Evolutionary conservation across 805 yeast genomes (phyloP).

Genomic region (Saccharomycopsis oosterbeekiorum): DNA sequence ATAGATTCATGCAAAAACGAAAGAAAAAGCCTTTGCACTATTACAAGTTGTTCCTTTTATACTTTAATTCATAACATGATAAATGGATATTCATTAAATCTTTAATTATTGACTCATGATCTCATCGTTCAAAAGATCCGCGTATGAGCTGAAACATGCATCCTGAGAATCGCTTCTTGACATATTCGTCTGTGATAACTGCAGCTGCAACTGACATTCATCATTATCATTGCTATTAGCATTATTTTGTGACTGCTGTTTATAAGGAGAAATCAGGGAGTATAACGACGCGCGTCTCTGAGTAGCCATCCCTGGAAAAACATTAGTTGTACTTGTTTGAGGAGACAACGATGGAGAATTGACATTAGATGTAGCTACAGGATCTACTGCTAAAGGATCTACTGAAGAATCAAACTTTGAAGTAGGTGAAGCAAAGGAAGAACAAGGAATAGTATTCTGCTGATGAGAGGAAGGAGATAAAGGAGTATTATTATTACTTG

Average conservation of each 20-base stretch:
- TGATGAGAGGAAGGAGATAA: not conserved
- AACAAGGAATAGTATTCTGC: not conserved
- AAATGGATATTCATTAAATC: too few species aligned
- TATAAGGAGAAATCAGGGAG: not conserved
- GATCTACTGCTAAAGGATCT: not conserved
- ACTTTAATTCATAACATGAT: too few species aligned
- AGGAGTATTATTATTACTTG: not conserved
- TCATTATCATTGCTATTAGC: not conserved
- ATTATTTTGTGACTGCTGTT: not conserved
- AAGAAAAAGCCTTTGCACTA: too few species aligned
- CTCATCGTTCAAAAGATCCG: constrained; percentile 10
- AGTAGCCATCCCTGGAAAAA: not conserved
- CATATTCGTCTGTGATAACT: not conserved
- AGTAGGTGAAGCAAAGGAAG: not conserved
- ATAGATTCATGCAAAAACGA: too few species aligned
- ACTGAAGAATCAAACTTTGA: not conserved
- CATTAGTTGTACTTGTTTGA: not conserved
- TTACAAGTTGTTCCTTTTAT: too few species aligned
- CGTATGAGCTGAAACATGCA: constrained; percentile 9
- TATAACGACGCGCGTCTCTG: not conserved
- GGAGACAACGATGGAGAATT: not conserved
- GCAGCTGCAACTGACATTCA: not conserved
- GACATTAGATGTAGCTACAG: not conserved
- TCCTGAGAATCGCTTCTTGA: not conserved
- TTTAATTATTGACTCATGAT: not conserved